phyloP scores from a whole-genome alignment of 805 yeast species.

The Lipomyces anomalus region DNA sequence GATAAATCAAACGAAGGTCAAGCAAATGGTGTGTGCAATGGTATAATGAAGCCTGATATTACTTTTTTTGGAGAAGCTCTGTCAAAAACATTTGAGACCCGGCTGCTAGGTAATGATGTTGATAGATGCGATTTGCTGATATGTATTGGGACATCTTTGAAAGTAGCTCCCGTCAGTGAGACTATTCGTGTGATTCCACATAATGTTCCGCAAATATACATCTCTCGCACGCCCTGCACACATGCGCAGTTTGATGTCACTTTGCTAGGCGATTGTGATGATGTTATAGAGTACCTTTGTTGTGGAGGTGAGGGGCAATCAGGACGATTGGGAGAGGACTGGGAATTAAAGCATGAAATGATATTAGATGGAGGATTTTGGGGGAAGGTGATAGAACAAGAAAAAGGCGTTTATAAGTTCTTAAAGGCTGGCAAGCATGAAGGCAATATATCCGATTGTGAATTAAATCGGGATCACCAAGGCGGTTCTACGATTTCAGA shows the following conservation, averaged over 20 bases:
- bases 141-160: conserved; percentile 84
- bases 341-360: conserved; percentile 36
- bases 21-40: conserved; percentile 38
- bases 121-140: conserved; percentile 67
- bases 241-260: conserved; percentile 77
- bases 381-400: conserved; percentile 8
- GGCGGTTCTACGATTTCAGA: no score
- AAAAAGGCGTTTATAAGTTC: conserved; percentile 13
- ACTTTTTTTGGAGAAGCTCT: conserved; percentile 85
- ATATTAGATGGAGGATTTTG: conserved; percentile 10
- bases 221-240: conserved; percentile 67
- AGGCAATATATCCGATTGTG: no score
- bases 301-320: no score
- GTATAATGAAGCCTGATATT: conserved; percentile 88
- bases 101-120: conserved; percentile 51
- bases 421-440: no score
- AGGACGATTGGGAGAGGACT: conserved; percentile 54
- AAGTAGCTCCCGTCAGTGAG: conserved; percentile 88
- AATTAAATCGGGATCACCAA: no score
- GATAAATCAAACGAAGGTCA: conserved; percentile 24
- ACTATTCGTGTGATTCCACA: conserved; percentile 69
- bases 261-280: conserved; percentile 73
- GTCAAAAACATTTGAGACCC: conserved; percentile 62
- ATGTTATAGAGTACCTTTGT: conserved; percentile 61
- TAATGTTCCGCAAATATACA: conserved; percentile 75